Base-by-base conservation (phyloP, 1,284 basidiomycete genomes). In the Papiliotrema nemorosa region DNA sequence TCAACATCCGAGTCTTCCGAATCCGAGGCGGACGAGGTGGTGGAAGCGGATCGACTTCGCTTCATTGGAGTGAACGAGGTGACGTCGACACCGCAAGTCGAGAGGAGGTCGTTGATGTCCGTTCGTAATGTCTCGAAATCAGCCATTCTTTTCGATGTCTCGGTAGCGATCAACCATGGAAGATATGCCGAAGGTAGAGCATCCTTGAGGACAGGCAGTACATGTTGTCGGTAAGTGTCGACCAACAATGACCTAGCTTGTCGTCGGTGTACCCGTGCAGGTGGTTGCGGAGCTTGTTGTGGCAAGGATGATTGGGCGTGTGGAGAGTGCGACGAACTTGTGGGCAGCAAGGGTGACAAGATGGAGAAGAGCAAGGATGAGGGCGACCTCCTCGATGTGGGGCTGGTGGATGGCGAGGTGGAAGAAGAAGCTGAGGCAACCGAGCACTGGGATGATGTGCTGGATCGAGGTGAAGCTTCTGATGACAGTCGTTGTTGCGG, bases 231-330 rank as follows among this genome's bases (percentile, higher is more conserved):
- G 67, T 84, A 90, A 3, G 83, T 79, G 64, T 91, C 87, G 14
- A 90, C 81, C 12, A 91, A 79, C 3, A 80, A 75, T 9, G 87
- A 85, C 29, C 88, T 84, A 2, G 88, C 88, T 51, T 81, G 80
- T 44, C 80, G 77, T 26, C 87, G 82, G 50, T 87, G 79, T 33
- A 87, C 46, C 76, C 78, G 45, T 61, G 72, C 85, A 81, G 42
- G 59, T 39, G 21, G 53, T 38, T 18, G 57, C 55, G 31, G 57
- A 50, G 47, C 44, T 42, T 37, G 36, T 16, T 44, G 27, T 26
- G n/a, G 58, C 50, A 9, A 34, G 45, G 18, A 49, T 3, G 13
- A 35, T 18, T 39, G 29, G 22, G 27, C 46, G 18, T 49, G 41
- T 5, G 53, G 35, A 45, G 50, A 27, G 35, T 46, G 47, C 26